These are phyloP conservation scores for Dactylorhiza incarnata DNA, from an alignment of 106 monocot species.

Conservation along the genomic window DNA sequence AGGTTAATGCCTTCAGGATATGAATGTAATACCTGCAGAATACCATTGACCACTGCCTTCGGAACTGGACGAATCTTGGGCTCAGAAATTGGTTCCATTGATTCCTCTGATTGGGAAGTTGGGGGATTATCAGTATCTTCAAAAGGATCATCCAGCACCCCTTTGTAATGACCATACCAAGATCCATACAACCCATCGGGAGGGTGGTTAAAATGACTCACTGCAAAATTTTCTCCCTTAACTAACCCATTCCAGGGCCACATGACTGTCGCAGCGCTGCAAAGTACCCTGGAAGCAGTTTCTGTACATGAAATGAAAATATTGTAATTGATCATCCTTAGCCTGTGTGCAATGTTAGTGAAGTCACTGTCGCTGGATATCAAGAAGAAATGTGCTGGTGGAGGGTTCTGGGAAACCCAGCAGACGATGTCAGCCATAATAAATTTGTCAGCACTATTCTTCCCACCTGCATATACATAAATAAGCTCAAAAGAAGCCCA, in stretches of 20 bases:
- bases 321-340: conserved; percentile 97
- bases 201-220: conserved; percentile 68
- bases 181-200: conserved; percentile 88
- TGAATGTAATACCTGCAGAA: conserved; percentile 39
- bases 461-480: conserved; percentile 63
- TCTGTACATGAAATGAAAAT: conserved; percentile 58
- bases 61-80: conserved; percentile 48
- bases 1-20: conserved; percentile 63
- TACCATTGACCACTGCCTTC: conserved; percentile 35
- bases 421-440: conserved; percentile 77
- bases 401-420: conserved; percentile 88
- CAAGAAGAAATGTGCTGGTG: conserved; percentile 89
- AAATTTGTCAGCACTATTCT: conserved; percentile 66
- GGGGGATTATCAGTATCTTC: conserved; percentile 12
- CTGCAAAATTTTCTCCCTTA: conserved; percentile 34
- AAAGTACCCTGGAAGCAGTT: conserved; percentile 34
- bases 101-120: conserved; percentile 30
- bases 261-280: conserved; percentile 81
- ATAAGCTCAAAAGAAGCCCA: conserved; percentile 6
- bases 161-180: conserved; percentile 87
- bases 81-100: conserved; percentile 32
- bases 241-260: conserved; percentile 76
- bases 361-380: conserved; percentile 87
- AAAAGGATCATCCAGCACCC: conserved; percentile 62
- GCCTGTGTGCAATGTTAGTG: conserved; percentile 69